Conservation (phyloP, 805 yeast genomes). For the Candida boleticola region DNA sequence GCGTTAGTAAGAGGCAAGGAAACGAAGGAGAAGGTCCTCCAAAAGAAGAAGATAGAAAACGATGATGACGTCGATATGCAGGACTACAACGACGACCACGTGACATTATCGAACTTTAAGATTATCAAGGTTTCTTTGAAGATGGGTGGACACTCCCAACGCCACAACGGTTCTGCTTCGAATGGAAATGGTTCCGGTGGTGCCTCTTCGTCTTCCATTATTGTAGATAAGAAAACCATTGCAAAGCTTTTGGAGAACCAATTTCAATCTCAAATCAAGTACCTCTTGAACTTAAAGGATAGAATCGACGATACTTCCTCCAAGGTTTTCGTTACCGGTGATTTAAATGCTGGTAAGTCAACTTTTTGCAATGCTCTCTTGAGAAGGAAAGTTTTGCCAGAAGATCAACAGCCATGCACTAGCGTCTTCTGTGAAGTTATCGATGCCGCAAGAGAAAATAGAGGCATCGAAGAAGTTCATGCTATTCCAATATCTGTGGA, state of each 20-base stretch:
- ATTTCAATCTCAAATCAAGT: constrained; percentile 61
- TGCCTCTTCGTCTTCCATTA: constrained; percentile 7
- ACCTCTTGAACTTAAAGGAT: constrained; percentile 67
- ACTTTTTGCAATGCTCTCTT: constrained; percentile 91
- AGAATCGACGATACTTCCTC: constrained; percentile 90
- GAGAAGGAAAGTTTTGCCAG: constrained; percentile 77
- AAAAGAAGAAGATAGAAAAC: constrained; percentile 11
- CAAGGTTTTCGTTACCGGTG: constrained; percentile 95
- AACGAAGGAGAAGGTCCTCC: constrained; percentile 11
- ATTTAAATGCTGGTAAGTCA: constrained; percentile 93
- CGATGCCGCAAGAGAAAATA: constrained; percentile 70
- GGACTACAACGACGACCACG: constrained; percentile 15
- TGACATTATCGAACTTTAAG: constrained; percentile 44
- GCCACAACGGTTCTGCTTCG: too few relatives aligned
- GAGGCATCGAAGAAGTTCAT: constrained; percentile 84
- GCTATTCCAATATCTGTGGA: constrained; percentile 63
- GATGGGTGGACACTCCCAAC: constrained; percentile 35
- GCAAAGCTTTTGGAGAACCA: constrained; percentile 70
- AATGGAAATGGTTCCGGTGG: background rate
- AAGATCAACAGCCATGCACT: constrained; percentile 97
- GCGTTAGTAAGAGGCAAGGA: constrained; percentile 49
- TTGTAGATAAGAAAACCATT: constrained; percentile 65
- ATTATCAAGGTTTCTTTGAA: constrained; percentile 64
- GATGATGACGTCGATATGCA: constrained; percentile 19
- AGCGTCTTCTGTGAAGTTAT: constrained; percentile 93